Evolutionary conservation across 23 red algal genomes (phyloP).

Genomic region (Chondrus crispus): DNA sequence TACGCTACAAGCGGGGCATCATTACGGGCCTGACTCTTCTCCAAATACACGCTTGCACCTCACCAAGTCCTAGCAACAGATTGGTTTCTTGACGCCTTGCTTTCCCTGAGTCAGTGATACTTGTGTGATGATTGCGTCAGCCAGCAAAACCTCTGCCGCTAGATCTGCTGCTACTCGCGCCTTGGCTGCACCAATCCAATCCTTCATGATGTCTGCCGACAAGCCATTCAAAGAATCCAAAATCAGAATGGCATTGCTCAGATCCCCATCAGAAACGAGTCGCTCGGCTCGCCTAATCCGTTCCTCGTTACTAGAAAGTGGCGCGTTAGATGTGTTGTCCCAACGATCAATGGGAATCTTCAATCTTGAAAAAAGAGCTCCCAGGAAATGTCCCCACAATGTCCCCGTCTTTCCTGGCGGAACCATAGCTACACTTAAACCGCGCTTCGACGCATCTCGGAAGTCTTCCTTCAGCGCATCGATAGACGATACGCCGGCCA

Average conservation of each 20-base stretch:
- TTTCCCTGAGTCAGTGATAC: slow-evolving; percentile 38
- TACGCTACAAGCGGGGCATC: no score
- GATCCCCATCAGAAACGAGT: slow-evolving; percentile 31
- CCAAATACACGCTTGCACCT: no score
- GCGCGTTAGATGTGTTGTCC: neutral
- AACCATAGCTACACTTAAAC: slow-evolving; percentile 43
- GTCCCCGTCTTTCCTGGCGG: slow-evolving; percentile 40
- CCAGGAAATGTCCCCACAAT: slow-evolving; percentile 54
- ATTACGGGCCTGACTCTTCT: neutral
- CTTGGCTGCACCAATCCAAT: slow-evolving; percentile 56
- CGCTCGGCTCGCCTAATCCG: slow-evolving; percentile 36
- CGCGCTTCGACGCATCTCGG: neutral
- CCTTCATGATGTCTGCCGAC: slow-evolving; percentile 26
- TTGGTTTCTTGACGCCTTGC: neutral
- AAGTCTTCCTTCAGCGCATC: slow-evolving; percentile 37
- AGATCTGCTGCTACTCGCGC: slow-evolving; percentile 39
- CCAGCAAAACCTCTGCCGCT: slow-evolving; percentile 45
- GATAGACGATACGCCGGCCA: slow-evolving; percentile 11
- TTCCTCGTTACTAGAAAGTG: slow-evolving; percentile 47
- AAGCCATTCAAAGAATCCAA: slow-evolving; percentile 51
- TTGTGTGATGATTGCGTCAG: slow-evolving; percentile 62
- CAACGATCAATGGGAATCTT: slow-evolving; percentile 47
- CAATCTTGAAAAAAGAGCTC: slow-evolving; percentile 44
- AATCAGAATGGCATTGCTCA: slow-evolving; percentile 28
- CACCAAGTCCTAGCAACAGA: slow-evolving; percentile 10